Evolutionary conservation across 1,284 basidiomycete genomes (phyloP), one percentile per base, ranked within the genome.

Genomic region (Xerocomus nothofagi): DNA sequence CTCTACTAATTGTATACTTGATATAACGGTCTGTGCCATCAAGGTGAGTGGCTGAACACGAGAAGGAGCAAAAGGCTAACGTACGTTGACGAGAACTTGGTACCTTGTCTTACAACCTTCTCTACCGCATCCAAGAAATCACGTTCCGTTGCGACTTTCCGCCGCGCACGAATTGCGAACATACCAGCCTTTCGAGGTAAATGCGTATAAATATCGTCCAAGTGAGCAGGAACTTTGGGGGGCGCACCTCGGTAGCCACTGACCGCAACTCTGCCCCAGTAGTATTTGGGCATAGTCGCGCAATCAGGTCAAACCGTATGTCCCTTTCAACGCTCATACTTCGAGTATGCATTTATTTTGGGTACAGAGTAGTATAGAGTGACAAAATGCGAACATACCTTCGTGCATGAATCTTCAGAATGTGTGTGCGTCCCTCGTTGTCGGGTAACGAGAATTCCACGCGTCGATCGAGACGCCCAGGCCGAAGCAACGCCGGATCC

Each of bases 41-140:
- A 30, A 36, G 46, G 50, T 65, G 32, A 65, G 57, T 31, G 45
- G 3, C 26, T 21, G n/a, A 34, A 20, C 15, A 26, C 7, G 9
- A 24, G 7, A 34, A 10, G 26, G 24, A 37, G 44, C 14, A 15
- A 23, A 46, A 32, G 30, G 30, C 5, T 0, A 29, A 55, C 65
- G 37, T 39, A 71, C 65, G 65, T 67, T 47, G 69, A 71, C 12
- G 87, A 90, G 73, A 98, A 99, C 75, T 99, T 98, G 62, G 91
- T 95, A 43, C 96, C 96, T 74, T 98, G 95, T 65, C 93, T 80
- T 43, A 98, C 93, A 51, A 98, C 96, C 76, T 98, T 98, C 75
- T 99, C 96, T 4, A 99, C 96, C 6, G 94, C 92, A 65, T 98
- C 93, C 63, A 99, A 73, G 75, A 98, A 99, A 73, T 99, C 97